phyloP scores from a whole-genome alignment of 2,329 filamentous ascomycete species.

The Paraphaeosphaeria sporulosa region DNA sequence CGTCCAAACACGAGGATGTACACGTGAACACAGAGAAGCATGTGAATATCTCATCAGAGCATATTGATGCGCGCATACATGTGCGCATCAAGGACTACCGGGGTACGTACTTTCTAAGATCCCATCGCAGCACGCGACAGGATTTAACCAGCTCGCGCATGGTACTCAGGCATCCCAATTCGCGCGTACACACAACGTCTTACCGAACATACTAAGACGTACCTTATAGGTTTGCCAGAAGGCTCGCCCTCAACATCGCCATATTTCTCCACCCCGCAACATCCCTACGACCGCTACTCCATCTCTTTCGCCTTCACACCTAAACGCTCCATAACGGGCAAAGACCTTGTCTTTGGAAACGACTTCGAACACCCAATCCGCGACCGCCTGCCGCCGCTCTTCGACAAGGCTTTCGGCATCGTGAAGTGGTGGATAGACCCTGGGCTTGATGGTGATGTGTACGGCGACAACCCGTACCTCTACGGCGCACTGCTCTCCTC shows the following conservation, averaged over 20 bases:
- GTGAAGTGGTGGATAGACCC: conserved; percentile 93
- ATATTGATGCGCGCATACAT: conserved; percentile 72
- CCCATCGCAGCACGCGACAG: not conserved
- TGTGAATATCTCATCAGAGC: conserved; percentile 67
- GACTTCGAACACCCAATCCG: conserved; percentile 93
- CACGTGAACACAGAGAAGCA: conserved; percentile 75
- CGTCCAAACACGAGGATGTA: conserved; percentile 73
- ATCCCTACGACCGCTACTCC: conserved; percentile 81
- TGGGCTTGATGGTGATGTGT: conserved; percentile 86
- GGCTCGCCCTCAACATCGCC: conserved; percentile 72
- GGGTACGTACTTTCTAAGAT: conserved; percentile 36
- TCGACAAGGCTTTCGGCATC: conserved; percentile 82
- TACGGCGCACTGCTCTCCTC: conserved; percentile 83
- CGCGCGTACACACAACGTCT: not conserved
- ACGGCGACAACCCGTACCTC: conserved; percentile 84
- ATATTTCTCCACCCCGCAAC: conserved; percentile 78
- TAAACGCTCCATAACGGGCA: conserved; percentile 69
- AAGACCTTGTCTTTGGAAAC: conserved; percentile 89
- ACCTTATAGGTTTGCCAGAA: conserved; percentile 69
- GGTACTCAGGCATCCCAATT: not conserved
- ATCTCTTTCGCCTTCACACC: conserved; percentile 81
- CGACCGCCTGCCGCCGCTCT: conserved; percentile 84
- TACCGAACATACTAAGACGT: conserved; percentile 5
- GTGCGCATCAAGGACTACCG: conserved; percentile 75
- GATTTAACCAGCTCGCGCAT: not conserved